phyloP scores from a whole-genome alignment of 2,329 filamentous ascomycete genomes.

The Calonectria crousiana region DNA sequence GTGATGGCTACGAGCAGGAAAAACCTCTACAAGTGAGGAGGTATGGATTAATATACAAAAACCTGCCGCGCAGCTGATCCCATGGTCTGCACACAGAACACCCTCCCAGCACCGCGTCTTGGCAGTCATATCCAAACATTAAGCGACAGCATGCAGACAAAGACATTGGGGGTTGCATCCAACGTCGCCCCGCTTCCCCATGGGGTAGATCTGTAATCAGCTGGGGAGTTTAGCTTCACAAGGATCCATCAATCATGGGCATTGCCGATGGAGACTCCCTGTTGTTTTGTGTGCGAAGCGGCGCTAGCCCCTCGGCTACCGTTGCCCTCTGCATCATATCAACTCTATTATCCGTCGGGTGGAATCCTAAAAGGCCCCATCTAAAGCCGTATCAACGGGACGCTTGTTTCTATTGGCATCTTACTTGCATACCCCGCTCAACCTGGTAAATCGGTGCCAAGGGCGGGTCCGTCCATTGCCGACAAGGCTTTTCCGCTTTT shows the following conservation, averaged over 20 bases:
- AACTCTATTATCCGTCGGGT: neutral
- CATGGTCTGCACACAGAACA: neutral
- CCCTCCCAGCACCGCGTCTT: neutral
- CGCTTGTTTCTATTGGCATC: neutral
- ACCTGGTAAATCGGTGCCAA: neutral
- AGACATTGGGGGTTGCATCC: neutral
- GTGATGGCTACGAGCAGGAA: neutral
- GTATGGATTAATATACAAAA: neutral
- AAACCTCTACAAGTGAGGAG: neutral
- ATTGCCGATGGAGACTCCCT: neutral
- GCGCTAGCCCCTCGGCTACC: neutral
- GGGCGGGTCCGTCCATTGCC: neutral
- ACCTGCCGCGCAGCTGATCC: neutral
- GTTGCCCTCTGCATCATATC: neutral
- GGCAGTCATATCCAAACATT: neutral
- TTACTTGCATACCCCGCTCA: neutral
- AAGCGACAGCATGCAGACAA: neutral
- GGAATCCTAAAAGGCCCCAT: neutral
- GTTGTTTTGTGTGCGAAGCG: neutral
- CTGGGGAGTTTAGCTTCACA: neutral
- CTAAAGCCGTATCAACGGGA: neutral
- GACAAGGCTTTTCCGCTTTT: slow-evolving; percentile 11
- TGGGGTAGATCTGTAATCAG: slow-evolving; percentile 15
- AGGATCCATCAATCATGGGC: neutral
- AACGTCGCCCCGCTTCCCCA: slow-evolving; percentile 2